These are phyloP conservation scores for Mortierella sp. DNA, from an alignment of 371 early-diverging fungal genomes.

Conservation along the genomic window DNA sequence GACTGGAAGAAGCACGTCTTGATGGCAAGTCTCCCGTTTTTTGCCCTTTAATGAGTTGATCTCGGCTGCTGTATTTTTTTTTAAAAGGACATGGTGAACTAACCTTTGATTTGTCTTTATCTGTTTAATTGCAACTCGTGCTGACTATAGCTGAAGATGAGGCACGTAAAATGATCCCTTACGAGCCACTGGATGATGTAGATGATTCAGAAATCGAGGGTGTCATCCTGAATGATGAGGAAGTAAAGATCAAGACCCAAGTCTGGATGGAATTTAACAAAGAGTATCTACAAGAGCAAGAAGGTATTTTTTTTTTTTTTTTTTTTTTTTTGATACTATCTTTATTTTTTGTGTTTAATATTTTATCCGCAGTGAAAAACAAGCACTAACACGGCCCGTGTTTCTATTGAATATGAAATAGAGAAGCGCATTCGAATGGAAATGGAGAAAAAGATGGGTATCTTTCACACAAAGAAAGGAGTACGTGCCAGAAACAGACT, in stretches of 20 bases:
- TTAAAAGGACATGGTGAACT: not conserved
- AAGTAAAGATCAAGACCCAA: slow-evolving; percentile 79
- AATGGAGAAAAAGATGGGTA: slow-evolving; percentile 63
- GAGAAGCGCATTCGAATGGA: slow-evolving; percentile 53
- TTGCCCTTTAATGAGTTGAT: not conserved
- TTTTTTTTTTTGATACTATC: not conserved
- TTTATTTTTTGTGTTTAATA: not conserved
- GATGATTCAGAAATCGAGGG: slow-evolving; percentile 84
- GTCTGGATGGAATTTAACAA: slow-evolving; percentile 90
- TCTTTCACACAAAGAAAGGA: slow-evolving; percentile 54
- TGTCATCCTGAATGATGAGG: slow-evolving; percentile 76
- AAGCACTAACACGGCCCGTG: too few relatives aligned
- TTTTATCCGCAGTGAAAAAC: not conserved
- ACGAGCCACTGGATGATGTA: slow-evolving; percentile 64
- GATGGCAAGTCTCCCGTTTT: slow-evolving; percentile 45
- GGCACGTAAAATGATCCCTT: slow-evolving; percentile 29
- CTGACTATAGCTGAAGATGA: slow-evolving; percentile 44
- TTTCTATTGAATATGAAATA: not conserved
- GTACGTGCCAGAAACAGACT: slow-evolving; percentile 28
- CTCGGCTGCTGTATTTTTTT: not conserved
- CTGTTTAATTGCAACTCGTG: too few relatives aligned
- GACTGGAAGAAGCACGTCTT: slow-evolving; percentile 35
- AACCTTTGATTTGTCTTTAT: too few relatives aligned
- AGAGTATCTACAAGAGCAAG: slow-evolving; percentile 85
- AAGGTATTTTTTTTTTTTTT: slow-evolving; percentile 46